Percentiles rank a stretch among this genome's conserved stretches.
These are phyloP conservation scores for Corinectria fuckeliana DNA, from an alignment of 2,329 filamentous ascomycete species.

Conservation along the genomic window DNA sequence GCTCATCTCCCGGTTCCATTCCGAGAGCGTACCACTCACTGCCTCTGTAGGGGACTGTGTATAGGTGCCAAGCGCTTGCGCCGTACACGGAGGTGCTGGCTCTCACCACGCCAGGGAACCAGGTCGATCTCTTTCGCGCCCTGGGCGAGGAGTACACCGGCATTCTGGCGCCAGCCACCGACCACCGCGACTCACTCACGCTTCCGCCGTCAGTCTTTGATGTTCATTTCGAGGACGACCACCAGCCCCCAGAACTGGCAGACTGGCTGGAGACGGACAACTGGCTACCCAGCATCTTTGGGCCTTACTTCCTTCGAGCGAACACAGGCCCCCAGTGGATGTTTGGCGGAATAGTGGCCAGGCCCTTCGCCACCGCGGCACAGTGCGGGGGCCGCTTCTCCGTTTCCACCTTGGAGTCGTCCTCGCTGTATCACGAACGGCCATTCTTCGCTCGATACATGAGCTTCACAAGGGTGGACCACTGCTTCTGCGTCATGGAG, in stretches of 20 bases:
- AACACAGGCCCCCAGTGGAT: conserved; percentile 1
- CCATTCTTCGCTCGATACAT: conserved; percentile 7
- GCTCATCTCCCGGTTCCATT: background rate
- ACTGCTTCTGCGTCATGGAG: background rate
- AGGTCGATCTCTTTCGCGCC: background rate
- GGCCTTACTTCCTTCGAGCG: conserved; percentile 4
- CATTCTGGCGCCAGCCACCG: background rate
- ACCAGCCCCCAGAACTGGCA: background rate
- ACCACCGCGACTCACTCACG: background rate
- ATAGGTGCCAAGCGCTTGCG: conserved; percentile 4
- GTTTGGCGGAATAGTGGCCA: conserved; percentile 1
- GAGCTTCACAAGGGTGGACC: conserved; percentile 4
- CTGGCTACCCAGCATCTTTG: background rate
- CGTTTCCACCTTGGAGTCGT: background rate
- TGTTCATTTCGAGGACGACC: background rate
- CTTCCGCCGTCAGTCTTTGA: background rate
- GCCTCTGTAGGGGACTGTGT: background rate
- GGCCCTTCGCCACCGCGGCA: background rate
- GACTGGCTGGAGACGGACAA: conserved; percentile 1
- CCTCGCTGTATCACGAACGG: background rate
- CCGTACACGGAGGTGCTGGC: conserved; percentile 3
- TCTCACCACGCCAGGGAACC: background rate
- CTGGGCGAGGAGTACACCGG: background rate
- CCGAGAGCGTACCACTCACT: background rate
- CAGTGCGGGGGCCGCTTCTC: background rate